Conservation (phyloP, 164 flowering plant genomes). For the Taxillus chinensis region DNA sequence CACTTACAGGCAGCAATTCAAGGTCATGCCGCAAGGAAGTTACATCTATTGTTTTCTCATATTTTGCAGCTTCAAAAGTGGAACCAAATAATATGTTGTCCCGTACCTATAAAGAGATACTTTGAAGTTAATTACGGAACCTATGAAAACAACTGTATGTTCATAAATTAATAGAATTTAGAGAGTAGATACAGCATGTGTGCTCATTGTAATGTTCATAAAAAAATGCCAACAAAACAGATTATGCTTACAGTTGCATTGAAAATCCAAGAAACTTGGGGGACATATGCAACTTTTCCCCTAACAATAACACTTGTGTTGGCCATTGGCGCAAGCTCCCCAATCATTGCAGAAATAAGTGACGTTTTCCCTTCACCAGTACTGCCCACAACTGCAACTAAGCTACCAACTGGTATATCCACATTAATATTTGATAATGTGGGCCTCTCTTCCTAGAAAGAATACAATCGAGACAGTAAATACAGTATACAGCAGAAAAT, state of each 20-base stretch:
- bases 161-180: too few relatives aligned
- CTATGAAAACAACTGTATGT: too few relatives aligned
- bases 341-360: constrained; percentile 95
- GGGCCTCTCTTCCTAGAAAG: constrained; percentile 66
- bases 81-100: constrained; percentile 93
- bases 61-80: constrained; percentile 45
- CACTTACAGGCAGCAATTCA: constrained; percentile 76
- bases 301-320: constrained; percentile 58
- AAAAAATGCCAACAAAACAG: not conserved
- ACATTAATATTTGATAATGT: constrained; percentile 77
- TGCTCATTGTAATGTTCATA: not conserved
- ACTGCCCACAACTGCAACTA: constrained; percentile 91
- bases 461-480: not conserved
- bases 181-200: too few relatives aligned
- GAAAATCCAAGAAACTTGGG: constrained; percentile 98
- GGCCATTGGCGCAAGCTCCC: constrained; percentile 71
- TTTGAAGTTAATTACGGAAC: not conserved
- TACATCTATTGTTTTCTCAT: constrained; percentile 72
- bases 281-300: constrained; percentile 91
- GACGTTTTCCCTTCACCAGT: constrained; percentile 99
- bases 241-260: constrained; percentile 78
- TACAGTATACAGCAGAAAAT: not conserved
- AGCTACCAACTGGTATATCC: constrained; percentile 81
- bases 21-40: constrained; percentile 87
- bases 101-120: constrained; percentile 53